These are phyloP conservation scores for Hygrophila difformis DNA, from an alignment of 257 asterid species.

Conservation along the genomic window DNA sequence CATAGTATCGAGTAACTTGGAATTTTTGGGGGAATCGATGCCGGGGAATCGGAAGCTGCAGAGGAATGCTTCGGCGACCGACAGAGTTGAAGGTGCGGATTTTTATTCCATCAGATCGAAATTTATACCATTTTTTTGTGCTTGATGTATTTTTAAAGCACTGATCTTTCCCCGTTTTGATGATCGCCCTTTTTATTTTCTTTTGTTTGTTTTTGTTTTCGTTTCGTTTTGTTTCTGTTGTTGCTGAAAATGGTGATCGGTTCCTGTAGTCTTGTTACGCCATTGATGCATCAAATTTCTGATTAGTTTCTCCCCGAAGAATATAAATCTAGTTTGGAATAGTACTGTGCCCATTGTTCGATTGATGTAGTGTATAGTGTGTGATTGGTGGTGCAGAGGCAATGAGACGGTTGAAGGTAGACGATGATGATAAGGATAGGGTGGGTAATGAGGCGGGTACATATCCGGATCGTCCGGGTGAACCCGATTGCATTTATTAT, in stretches of 20 bases:
- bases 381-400: conserved; percentile 22
- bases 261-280: neutral
- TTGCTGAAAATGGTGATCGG: conserved; percentile 13
- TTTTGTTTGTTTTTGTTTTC: too few relatives aligned
- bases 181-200: conserved; percentile 22
- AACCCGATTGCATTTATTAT: conserved; percentile 60
- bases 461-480: conserved; percentile 66
- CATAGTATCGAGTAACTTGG: conserved; percentile 9
- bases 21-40: conserved; percentile 27
- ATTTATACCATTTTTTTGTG: neutral
- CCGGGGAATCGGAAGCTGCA: conserved; percentile 37
- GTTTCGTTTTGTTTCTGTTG: too few relatives aligned
- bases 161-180: conserved; percentile 16
- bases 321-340: neutral
- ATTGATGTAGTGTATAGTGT: conserved; percentile 4
- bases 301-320: neutral
- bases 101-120: neutral
- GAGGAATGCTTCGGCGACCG: conserved; percentile 35
- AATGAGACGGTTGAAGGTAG: conserved; percentile 35
- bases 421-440: conserved; percentile 30
- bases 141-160: neutral
- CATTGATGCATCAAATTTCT: conserved; percentile 5
- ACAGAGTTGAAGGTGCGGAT: conserved; percentile 25
- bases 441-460: conserved; percentile 28
- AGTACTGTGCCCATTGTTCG: neutral